These are phyloP conservation scores for Sarocladium kiliense DNA, from an alignment of 2,329 filamentous ascomycete genomes.

Conservation along the genomic window DNA sequence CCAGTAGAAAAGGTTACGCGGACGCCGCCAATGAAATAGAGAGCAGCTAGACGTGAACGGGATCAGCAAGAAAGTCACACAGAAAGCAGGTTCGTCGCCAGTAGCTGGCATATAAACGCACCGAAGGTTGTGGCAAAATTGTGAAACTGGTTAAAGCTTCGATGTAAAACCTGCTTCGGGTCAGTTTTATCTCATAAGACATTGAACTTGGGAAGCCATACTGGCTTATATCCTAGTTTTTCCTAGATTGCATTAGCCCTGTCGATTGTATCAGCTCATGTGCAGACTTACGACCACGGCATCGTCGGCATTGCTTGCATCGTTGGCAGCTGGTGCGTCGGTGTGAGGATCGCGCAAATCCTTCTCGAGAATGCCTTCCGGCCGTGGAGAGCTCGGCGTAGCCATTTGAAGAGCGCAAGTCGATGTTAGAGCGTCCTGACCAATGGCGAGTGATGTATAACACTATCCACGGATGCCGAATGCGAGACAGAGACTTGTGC, in stretches of 20 bases:
- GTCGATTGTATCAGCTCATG: neutral
- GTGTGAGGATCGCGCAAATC: too few relatives aligned
- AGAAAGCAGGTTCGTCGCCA: neutral
- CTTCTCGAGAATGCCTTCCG: too few relatives aligned
- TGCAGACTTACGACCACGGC: neutral
- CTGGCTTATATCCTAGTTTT: constrained; percentile 21
- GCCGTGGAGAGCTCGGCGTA: too few relatives aligned
- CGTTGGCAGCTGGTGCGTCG: too few relatives aligned
- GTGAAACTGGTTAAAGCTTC: constrained; percentile 52
- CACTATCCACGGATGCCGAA: too few relatives aligned
- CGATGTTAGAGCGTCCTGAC: too few relatives aligned
- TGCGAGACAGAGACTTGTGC: too few relatives aligned
- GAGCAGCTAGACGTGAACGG: constrained; percentile 37
- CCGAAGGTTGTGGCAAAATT: constrained; percentile 57
- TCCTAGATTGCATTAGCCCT: constrained; percentile 11
- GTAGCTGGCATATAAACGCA: constrained; percentile 20
- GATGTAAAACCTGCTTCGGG: constrained; percentile 44
- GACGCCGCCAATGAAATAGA: constrained; percentile 57
- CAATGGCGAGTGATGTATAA: too few relatives aligned
- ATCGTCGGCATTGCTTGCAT: too few relatives aligned
- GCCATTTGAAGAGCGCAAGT: too few relatives aligned
- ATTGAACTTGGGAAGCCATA: constrained; percentile 9
- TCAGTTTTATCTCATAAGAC: neutral
- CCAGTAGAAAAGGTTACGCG: constrained; percentile 58
- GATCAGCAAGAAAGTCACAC: constrained; percentile 12